Evolutionary conservation across 441 rosid species (phyloP).

Genomic region (Erodium moschatum): DNA sequence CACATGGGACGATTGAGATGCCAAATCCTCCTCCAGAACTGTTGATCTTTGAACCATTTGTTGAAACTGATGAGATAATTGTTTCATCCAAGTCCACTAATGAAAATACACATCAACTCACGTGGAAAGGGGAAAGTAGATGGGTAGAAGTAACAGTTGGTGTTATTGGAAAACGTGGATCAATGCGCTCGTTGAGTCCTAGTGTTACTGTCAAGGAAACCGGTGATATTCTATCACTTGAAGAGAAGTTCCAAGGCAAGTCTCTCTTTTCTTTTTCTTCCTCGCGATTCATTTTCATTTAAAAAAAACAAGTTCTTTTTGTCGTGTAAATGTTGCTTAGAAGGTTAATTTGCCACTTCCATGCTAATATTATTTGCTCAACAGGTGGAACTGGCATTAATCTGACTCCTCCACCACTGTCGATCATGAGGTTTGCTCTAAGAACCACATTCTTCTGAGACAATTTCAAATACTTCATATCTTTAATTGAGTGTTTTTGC

Average conservation of each 20-base stretch:
- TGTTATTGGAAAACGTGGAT: slow-evolving; percentile 63
- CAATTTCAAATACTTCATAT: too few relatives aligned
- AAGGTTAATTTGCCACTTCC: neutral
- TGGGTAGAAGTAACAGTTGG: slow-evolving; percentile 96
- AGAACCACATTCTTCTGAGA: neutral
- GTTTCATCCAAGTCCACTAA: slow-evolving; percentile 47
- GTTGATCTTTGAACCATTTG: slow-evolving; percentile 81
- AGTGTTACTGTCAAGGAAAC: slow-evolving; percentile 86
- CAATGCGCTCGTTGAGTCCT: slow-evolving; percentile 75
- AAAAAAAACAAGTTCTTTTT: too few relatives aligned
- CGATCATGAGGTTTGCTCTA: slow-evolving; percentile 67
- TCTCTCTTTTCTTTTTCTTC: neutral
- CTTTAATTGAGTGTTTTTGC: slow-evolving; percentile 6
- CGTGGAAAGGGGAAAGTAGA: slow-evolving; percentile 62
- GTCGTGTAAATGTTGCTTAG: neutral
- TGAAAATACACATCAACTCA: slow-evolving; percentile 32
- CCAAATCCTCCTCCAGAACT: slow-evolving; percentile 75
- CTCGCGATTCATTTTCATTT: neutral
- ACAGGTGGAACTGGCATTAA: slow-evolving; percentile 98
- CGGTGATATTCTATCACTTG: slow-evolving; percentile 86
- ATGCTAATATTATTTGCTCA: slow-evolving; percentile 14
- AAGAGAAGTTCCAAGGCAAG: slow-evolving; percentile 93
- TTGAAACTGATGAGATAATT: slow-evolving; percentile 78
- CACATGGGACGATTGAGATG: slow-evolving; percentile 93
- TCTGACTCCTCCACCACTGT: slow-evolving; percentile 83